Percentiles rank a stretch among this genome's conserved stretches.
Conservation (phyloP, 2,329 filamentous ascomycete species). For the Zymoseptoria tritici region DNA sequence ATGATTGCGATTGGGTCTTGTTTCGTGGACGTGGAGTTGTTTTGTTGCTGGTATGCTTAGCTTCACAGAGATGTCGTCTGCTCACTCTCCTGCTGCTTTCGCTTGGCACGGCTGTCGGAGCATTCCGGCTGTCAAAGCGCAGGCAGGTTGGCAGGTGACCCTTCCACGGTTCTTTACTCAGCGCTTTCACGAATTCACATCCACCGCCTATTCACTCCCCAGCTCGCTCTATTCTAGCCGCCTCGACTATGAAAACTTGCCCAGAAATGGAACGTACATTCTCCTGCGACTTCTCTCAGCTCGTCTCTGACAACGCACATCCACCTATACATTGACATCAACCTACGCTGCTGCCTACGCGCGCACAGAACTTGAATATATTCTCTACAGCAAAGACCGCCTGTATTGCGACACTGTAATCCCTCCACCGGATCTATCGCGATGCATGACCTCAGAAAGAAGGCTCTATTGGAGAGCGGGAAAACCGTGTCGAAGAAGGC, state of each 20-base stretch:
- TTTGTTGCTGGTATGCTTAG: neutral
- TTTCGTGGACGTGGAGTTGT: neutral
- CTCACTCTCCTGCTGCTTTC: neutral
- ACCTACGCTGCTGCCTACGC: neutral
- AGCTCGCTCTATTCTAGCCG: neutral
- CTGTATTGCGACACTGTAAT: neutral
- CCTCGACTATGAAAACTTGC: neutral
- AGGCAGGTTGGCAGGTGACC: neutral
- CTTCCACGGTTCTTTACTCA: neutral
- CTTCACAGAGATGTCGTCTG: neutral
- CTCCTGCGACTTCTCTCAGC: neutral
- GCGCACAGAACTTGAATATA: neutral
- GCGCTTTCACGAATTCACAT: neutral
- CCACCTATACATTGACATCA: neutral
- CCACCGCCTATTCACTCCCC: neutral
- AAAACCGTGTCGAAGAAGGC: constrained; percentile 68
- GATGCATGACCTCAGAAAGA: constrained; percentile 48
- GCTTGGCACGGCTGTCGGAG: neutral
- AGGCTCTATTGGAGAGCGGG: constrained; percentile 62
- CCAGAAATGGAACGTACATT: neutral
- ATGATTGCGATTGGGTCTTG: constrained; percentile 5
- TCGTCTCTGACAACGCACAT: neutral
- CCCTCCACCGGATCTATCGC: neutral
- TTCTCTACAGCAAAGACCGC: neutral
- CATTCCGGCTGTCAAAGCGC: neutral